Base-by-base conservation (phyloP, 2,329 filamentous ascomycete species). In the Colletotrichum euphorbiae region DNA sequence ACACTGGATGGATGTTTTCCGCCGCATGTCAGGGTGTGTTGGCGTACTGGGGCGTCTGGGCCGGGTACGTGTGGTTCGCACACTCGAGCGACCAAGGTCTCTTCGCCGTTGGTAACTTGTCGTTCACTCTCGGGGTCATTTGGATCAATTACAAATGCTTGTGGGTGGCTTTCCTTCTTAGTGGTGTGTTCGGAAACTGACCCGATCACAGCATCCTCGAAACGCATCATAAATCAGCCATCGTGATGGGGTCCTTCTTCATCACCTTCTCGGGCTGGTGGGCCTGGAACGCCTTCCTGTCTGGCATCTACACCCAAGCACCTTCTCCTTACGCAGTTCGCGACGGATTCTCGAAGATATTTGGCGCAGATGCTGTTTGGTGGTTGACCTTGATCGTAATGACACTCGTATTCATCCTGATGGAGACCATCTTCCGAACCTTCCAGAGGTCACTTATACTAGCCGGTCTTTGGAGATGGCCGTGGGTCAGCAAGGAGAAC, bases 121-220 rank as follows among this genome's bases (percentile, higher is more conserved):
- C 87, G 0, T 97, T 92, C 77, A 89, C 90, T 2, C 84, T 91
- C 3, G 89, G 87, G 52, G 86, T 97, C 11, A 80, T 91, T 31
- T 84, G 93, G 78, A 93, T 94, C 77, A 91, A 90, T 73, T 83
- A 87, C 77, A 96, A 96, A 79, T 84, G 95, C 58, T 90, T 95
- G 84, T 90, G 80, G 81, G 87, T 84, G 46, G 7, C 28, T 12
- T 51, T n/a, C 48, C 4, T 7, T n/a, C 9, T 8, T 4, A 33
- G 19, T 12, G 2, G 17, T 6, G n/a, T 24, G 11, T 13, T 8
- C 2, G 5, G 28, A 24, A 19, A 58, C 77, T 78, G 72, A 77
- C 64, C 4, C 3, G 9, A 12, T 21, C 11, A 17, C 72, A 88
- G 88, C 71, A 87, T 92, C 69, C 83, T 97, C 60, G 93, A 96